A percentile compares a stretch with the other conserved stretches of the same genome.
phyloP scores from a whole-genome alignment of 208 protist genomes.

The Tritrichomonas musculus region DNA sequence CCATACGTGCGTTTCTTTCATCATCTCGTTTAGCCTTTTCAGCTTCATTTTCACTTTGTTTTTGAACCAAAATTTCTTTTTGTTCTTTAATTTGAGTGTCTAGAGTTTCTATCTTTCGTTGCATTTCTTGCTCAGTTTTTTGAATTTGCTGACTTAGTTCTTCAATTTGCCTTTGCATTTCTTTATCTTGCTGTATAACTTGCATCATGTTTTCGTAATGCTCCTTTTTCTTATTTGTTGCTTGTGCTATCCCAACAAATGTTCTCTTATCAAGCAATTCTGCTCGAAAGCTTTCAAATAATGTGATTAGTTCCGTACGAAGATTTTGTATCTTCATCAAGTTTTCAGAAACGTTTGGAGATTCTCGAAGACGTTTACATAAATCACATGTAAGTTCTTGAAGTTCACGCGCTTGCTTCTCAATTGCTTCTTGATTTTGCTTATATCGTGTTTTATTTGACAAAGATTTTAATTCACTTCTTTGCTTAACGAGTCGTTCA shows the following conservation, averaged over 20 bases:
- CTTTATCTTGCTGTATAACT: slow-evolving; percentile 14
- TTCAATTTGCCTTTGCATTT: slow-evolving; percentile 30
- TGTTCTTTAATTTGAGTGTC: not conserved
- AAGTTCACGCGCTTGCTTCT: slow-evolving; percentile 42
- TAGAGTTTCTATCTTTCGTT: not conserved
- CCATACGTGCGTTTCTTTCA: not conserved
- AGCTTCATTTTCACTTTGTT: not conserved
- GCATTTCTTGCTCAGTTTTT: slow-evolving; percentile 20
- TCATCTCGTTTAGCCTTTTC: slow-evolving; percentile 6
- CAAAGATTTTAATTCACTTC: slow-evolving; percentile 36
- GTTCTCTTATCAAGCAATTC: not conserved
- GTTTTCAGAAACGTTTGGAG: slow-evolving; percentile 52
- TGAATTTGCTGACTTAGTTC: not conserved
- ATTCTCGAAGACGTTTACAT: slow-evolving; percentile 47
- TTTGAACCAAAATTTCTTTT: not conserved
- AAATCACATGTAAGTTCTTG: slow-evolving; percentile 49
- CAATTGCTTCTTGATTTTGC: slow-evolving; percentile 42
- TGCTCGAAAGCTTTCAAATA: not conserved
- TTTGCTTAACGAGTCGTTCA: slow-evolving; percentile 39
- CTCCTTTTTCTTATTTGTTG: not conserved
- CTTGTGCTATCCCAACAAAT: not conserved
- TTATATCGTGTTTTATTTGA: slow-evolving; percentile 42
- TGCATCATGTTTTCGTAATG: slow-evolving; percentile 20
- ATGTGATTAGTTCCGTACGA: slow-evolving; percentile 34
- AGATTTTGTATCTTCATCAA: slow-evolving; percentile 48